phyloP scores from a whole-genome alignment of 352 stramenopile species.

The Pythium volutum region DNA sequence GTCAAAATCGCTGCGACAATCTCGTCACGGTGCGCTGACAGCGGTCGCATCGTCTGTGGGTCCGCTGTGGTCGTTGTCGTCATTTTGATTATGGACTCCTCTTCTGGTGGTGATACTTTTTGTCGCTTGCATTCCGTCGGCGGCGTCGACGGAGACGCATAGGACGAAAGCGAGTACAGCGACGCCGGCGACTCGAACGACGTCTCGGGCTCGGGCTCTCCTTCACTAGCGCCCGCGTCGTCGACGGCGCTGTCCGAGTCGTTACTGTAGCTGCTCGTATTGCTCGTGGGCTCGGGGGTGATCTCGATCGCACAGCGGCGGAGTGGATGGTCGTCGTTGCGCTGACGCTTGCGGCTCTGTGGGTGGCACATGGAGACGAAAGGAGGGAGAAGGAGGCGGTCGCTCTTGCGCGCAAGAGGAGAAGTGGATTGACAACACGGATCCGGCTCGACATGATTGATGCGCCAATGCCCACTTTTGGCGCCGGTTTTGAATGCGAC shows the following conservation, averaged over 20 bases:
- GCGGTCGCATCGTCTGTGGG: background rate
- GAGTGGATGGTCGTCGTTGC: background rate
- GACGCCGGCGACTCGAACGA: conserved; percentile 18
- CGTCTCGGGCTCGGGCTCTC: conserved; percentile 9
- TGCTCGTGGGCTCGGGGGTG: background rate
- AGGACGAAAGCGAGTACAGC: conserved; percentile 3
- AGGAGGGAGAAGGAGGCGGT: background rate
- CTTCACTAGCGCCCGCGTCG: background rate
- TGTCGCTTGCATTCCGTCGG: background rate
- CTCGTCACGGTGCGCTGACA: conserved; percentile 46
- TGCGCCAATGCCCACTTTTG: background rate
- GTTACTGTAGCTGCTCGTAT: conserved; percentile 6
- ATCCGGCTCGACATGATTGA: background rate
- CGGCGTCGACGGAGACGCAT: background rate
- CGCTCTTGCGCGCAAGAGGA: conserved; percentile 23
- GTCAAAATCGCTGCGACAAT: conserved; percentile 64
- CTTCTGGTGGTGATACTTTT: background rate
- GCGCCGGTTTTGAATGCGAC: conserved; percentile 16
- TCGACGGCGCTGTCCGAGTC: background rate
- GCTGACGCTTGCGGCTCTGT: conserved; percentile 10
- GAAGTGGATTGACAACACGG: conserved; percentile 9
- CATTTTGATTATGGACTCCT: background rate
- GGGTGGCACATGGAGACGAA: conserved; percentile 8
- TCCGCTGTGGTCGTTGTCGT: background rate
- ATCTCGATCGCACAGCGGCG: background rate